Evolutionary conservation across 805 yeast species (phyloP), one percentile per base, ranked within the genome.

Genomic region (Ogataea ramenticola): DNA sequence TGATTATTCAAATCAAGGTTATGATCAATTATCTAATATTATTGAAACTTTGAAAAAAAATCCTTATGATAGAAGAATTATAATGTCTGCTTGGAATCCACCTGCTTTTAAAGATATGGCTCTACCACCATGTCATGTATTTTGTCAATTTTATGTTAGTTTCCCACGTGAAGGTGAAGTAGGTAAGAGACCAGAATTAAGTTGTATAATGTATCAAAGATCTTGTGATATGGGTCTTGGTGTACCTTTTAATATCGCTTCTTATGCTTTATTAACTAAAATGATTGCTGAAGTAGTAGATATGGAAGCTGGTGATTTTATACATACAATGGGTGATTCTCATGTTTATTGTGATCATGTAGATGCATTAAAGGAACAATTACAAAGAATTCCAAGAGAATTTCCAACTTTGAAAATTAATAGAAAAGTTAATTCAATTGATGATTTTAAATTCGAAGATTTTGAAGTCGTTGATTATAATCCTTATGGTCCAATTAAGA

Each of bases 141-240:
- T 93, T 59, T 82, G 95, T 44, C 99, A 93, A 64, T 93, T 93
- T 59, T 93, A 86, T 61, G 99, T 93, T 34, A 85, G 76, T 55
- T 86, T 85, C 67, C 91, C 95, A n/a, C 60, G 65, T 41, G 68
- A 68, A 24, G 17, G 65, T 41, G 68, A 68, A 24, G 17, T 8
- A 32, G 46, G 46, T 20, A 46, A 58, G 4, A 78, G 66, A 54
- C 95, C 95, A 20, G 79, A 74, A 55, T 73, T 93, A 44, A 85
- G 93, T 12, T 93, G 99, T 62, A 76, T 84, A 46, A 70, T 93
- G 69, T 93, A 93, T 65, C 99, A 93, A 67, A 78, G 99, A 56
- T 86, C 96, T n/a, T 91, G 98, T 65, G 99, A 93, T 60, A 90
- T 93, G 96, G 99, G 99, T 0, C 75, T 93, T n/a, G 99, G 99